Evolutionary conservation across 805 yeast genomes (phyloP), one percentile per base, ranked within the genome.

Genomic region (Kodamaea restingae): DNA sequence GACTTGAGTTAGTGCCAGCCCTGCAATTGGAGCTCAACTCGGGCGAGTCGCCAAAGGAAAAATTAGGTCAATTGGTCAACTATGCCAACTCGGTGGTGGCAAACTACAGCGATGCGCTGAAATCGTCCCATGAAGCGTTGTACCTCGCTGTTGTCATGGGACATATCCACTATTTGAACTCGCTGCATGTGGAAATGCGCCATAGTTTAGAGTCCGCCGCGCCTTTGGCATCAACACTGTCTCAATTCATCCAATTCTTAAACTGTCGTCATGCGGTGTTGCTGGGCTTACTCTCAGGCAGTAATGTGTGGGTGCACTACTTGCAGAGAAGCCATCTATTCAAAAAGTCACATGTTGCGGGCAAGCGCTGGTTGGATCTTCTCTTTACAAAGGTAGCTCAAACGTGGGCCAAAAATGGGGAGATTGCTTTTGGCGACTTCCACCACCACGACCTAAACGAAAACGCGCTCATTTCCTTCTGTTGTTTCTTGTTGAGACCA

Each of bases 231-330:
- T 8, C 22, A 5, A 20, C 7, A n/a, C 39, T 24, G 12, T 18
- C 44, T 22, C 60, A 59, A 12, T 64, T 66, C 38, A 29, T 59
- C 31, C 54, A 56, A 36, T 63, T 60, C 46, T 47, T 67, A 32
- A 49, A 52, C 4, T 60, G 65, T 17, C 52, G 71, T 18, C 64
- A 60, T 43, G 51, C 56, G 39, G 61, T 60, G 2, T 49, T 68
- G 35, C 39, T 51, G 31, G 70, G 71, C 1, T 40, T 38, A 24
- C 15, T 32, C 15, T 24, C 18, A 6, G 18, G 18, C 18, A 22
- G 44, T 56, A 4, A 44, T 52, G 40, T 54, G 15, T 63, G 69
- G 67, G 39, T 49, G 10, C 61, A 57, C 14, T 67, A 51, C 42
- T 52, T 67, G 34, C 38, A 29, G 4, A n/a, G 18, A n/a, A 28